These are phyloP conservation scores for Termitomyces sp. DNA, from an alignment of 768 basidiomycete genomes.

Conservation along the genomic window DNA sequence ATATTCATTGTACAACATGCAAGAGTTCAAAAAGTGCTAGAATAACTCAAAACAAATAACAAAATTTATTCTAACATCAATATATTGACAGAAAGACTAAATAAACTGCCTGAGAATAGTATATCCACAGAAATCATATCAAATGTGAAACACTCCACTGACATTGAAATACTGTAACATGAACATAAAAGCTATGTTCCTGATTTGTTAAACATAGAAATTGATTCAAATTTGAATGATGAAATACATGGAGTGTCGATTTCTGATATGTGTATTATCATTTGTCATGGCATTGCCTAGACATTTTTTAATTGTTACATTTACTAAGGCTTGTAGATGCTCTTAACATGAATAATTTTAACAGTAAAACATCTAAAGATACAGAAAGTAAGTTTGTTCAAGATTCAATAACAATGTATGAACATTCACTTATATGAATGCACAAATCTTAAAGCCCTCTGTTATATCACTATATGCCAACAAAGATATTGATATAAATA, in stretches of 20 bases:
- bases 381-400: too few species aligned
- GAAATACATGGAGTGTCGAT: too few species aligned
- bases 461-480: neutral
- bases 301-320: too few species aligned
- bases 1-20: slow-evolving; percentile 21
- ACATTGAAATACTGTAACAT: slow-evolving; percentile 12
- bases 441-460: neutral
- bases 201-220: neutral
- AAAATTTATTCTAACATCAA: slow-evolving; percentile 19
- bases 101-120: slow-evolving; percentile 24
- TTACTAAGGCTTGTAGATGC: too few species aligned
- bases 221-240: too few species aligned
- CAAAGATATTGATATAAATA: neutral
- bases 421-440: too few species aligned
- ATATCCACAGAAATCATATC: slow-evolving; percentile 26
- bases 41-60: slow-evolving; percentile 31
- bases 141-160: slow-evolving; percentile 13
- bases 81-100: slow-evolving; percentile 17
- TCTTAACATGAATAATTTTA: too few species aligned
- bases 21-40: slow-evolving; percentile 20
- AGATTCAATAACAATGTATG: too few species aligned
- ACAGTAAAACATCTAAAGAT: too few species aligned
- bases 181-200: slow-evolving; percentile 30
- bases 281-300: too few species aligned
- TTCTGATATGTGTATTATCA: too few species aligned